A percentile compares a stretch with the other conserved stretches of the same genome.
These are phyloP conservation scores for Alternaria panax DNA, from an alignment of 2,329 filamentous ascomycete genomes.

Conservation along the genomic window DNA sequence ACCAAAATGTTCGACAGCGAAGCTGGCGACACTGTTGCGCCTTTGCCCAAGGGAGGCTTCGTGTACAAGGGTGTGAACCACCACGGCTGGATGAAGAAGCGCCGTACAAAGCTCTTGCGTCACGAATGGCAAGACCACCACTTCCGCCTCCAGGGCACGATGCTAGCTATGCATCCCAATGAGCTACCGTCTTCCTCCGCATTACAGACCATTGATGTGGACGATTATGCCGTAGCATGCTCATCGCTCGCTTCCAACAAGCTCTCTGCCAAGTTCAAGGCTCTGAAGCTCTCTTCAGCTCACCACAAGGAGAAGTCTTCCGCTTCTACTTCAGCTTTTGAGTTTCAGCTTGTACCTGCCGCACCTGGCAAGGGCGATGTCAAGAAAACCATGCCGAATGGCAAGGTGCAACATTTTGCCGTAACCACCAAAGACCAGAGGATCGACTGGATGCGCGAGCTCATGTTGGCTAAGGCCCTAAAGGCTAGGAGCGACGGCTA, in stretches of 20 bases:
- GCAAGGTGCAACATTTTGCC: conserved; percentile 93
- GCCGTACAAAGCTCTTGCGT: conserved; percentile 84
- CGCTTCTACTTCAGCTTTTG: conserved; percentile 69
- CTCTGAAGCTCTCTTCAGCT: conserved; percentile 64
- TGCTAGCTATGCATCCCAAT: conserved; percentile 71
- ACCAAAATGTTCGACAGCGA: conserved; percentile 32
- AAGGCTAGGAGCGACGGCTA: conserved; percentile 85
- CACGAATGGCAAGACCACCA: conserved; percentile 95
- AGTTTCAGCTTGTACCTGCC: conserved; percentile 84
- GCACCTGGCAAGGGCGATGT: conserved; percentile 56
- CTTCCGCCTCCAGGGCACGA: conserved; percentile 75
- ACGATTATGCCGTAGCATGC: conserved; percentile 88
- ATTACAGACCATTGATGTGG: conserved; percentile 83
- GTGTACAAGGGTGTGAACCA: conserved; percentile 66
- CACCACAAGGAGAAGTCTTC: conserved; percentile 64
- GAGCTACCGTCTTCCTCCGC: conserved; percentile 65
- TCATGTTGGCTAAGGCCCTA: conserved; percentile 88
- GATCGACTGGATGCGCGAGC: conserved; percentile 96
- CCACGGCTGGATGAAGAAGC: conserved; percentile 92
- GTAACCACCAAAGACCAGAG: conserved; percentile 68
- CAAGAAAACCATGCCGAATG: conserved; percentile 50
- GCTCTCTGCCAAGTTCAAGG: conserved; percentile 86
- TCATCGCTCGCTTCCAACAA: conserved; percentile 80
- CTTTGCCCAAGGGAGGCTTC: conserved; percentile 48
- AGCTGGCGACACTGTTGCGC: conserved; percentile 33